Evolutionary conservation across 176 grass and related monocot genomes (phyloP), one percentile per base, ranked within the genome.

Genomic region (Hyparrhenia diplandra): DNA sequence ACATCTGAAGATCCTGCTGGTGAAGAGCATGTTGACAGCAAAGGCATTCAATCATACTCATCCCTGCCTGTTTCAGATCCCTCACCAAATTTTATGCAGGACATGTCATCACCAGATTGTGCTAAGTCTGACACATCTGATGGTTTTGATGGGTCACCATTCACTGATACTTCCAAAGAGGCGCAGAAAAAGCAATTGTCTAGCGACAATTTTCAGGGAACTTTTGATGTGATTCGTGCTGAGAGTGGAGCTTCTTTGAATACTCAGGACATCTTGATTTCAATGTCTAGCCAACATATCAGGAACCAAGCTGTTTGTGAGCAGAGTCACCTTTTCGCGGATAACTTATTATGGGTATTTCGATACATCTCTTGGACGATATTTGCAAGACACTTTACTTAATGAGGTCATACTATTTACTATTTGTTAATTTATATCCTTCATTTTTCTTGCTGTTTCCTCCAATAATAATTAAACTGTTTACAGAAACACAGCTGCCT

Each of bases 281-380:
- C 91, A 64, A 82, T 87, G 59, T 93, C 95, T 57, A 92, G 88
- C 63, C 92, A 89, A 82, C 79, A 91, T 91, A 88, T 89, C 66
- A 92, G 43, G 69, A 98, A 98, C 58, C 86, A 87, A 71, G 67
- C 78, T 77, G 75, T 93, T 78, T 98, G 95, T 67, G 92, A 95
- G 47, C 86, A 91, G 81, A 91, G 82, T 57, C 92, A 98, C 85
- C 82, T 98, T 98, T 79, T 98, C 90, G 20, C 88, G 92, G 45
- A 98, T 98, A 85, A 98, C 87, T 65, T 98, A 98, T 46, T 98
- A 98, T 75, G 90, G 95, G 29, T 81, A 89, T 87, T 95, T 83
- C 61, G 92, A 98, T 80, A 82, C 78, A 20, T 94, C 92, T 39
- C 90, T 98, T 73, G 95, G 95, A 70, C 69, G 88, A 83, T 87